Percentiles rank a stretch among this genome's conserved stretches.
Conservation (phyloP, 257 asterid genomes). For the Petunia axillaris region DNA sequence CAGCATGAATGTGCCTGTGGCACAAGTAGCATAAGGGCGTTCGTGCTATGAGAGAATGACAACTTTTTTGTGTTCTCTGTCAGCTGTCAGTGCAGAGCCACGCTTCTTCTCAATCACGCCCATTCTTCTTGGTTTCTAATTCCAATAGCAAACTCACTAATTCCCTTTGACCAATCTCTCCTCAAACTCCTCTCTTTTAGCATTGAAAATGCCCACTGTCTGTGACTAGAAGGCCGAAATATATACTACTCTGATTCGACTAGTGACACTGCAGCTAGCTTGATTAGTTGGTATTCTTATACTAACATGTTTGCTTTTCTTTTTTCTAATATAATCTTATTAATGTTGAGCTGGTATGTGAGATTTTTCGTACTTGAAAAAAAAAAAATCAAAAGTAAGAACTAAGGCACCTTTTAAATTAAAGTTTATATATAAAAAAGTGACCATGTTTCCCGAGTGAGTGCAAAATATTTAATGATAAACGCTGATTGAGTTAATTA, state of each 20-base stretch:
- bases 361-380: neutral
- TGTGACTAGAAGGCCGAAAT: conserved; percentile 22
- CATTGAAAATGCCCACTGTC: conserved; percentile 20
- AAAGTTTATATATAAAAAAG: neutral
- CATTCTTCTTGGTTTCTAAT: conserved; percentile 31
- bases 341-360: neutral
- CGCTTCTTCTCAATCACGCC: conserved; percentile 41
- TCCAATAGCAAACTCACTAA: conserved; percentile 10
- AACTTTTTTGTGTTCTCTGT: conserved; percentile 2
- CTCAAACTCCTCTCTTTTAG: conserved; percentile 17
- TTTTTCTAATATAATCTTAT: neutral
- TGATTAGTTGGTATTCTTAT: neutral
- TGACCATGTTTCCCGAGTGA: neutral
- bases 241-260: neutral
- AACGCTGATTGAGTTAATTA: neutral
- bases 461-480: neutral
- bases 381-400: neutral
- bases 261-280: neutral
- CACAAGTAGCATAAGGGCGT: conserved; percentile 17
- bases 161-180: conserved; percentile 27
- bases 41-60: neutral
- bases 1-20: no score
- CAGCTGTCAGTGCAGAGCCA: conserved; percentile 45
- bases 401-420: neutral
- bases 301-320: neutral